Evolutionary conservation across 768 basidiomycete species (phyloP).

Genomic region (Lentinula edodes): DNA sequence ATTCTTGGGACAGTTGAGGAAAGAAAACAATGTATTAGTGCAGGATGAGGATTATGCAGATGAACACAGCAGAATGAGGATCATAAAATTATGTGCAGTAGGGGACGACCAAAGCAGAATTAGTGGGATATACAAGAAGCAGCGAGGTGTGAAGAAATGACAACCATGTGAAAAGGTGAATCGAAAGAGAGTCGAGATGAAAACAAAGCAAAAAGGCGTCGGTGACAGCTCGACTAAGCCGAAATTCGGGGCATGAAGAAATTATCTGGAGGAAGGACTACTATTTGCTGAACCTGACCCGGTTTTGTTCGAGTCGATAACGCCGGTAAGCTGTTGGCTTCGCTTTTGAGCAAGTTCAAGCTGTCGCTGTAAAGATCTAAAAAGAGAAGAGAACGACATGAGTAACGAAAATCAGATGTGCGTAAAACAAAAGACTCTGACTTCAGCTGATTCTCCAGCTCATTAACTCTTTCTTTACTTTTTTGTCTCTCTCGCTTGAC

Average conservation of each 20-base stretch:
- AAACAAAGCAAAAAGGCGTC: no score
- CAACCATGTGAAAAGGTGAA: no score
- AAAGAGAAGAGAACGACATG: neutral
- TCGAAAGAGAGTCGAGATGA: no score
- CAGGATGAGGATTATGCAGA: no score
- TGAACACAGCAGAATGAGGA: no score
- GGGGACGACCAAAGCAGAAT: neutral
- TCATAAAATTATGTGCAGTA: no score
- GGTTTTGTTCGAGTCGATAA: slow-evolving; percentile 37
- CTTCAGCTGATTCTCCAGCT: slow-evolving; percentile 71
- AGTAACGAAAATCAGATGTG: neutral
- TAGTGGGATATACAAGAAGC: neutral
- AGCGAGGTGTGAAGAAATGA: neutral
- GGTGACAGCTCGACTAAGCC: neutral
- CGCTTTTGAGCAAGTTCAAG: slow-evolving; percentile 76
- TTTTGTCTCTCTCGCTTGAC: slow-evolving; percentile 93
- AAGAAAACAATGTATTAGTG: no score
- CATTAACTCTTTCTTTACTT: slow-evolving; percentile 75
- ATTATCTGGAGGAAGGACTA: neutral
- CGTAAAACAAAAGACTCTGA: slow-evolving; percentile 21
- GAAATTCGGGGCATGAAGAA: neutral
- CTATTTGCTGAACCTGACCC: slow-evolving; percentile 15
- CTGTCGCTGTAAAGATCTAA: slow-evolving; percentile 71
- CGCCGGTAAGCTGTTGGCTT: slow-evolving; percentile 52
- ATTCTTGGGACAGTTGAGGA: no score